phyloP scores from a whole-genome alignment of 2,329 filamentous ascomycete species.

The Colletotrichum chrysophilum region DNA sequence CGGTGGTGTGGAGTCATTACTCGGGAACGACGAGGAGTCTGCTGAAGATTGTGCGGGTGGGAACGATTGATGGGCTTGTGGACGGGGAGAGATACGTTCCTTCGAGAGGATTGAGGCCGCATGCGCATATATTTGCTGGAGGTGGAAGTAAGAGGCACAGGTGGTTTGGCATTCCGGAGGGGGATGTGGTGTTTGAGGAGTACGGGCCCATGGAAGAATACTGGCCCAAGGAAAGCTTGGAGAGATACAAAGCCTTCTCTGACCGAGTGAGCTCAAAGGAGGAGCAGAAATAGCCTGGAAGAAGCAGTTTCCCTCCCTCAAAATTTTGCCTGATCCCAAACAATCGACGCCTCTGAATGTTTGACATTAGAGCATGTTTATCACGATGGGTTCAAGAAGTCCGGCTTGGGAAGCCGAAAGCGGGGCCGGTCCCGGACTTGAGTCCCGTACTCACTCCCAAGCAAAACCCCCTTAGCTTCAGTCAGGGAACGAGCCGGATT shows the following conservation, averaged over 20 bases:
- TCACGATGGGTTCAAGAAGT: accelerated
- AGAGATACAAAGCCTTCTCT: not conserved
- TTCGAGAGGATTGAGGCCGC: not conserved
- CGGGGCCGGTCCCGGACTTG: not conserved
- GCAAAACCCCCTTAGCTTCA: no score
- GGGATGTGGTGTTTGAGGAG: not conserved
- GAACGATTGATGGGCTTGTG: not conserved
- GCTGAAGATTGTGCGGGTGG: not conserved
- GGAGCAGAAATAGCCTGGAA: accelerated
- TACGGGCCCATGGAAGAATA: not conserved
- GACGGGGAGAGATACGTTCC: not conserved
- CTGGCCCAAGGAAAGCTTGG: not conserved
- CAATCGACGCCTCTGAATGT: no score
- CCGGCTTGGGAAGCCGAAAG: not conserved
- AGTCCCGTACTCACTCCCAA: not conserved
- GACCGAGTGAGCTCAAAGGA: not conserved
- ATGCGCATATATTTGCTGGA: not conserved
- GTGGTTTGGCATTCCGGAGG: not conserved
- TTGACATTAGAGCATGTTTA: not conserved
- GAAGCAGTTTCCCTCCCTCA: no score
- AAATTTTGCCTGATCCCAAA: no score
- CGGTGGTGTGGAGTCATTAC: not conserved
- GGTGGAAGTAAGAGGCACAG: not conserved
- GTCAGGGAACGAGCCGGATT: no score
- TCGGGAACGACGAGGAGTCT: not conserved